Conservation (phyloP, 192 early-diverging fungal species). For the Dissophora globulifera region DNA sequence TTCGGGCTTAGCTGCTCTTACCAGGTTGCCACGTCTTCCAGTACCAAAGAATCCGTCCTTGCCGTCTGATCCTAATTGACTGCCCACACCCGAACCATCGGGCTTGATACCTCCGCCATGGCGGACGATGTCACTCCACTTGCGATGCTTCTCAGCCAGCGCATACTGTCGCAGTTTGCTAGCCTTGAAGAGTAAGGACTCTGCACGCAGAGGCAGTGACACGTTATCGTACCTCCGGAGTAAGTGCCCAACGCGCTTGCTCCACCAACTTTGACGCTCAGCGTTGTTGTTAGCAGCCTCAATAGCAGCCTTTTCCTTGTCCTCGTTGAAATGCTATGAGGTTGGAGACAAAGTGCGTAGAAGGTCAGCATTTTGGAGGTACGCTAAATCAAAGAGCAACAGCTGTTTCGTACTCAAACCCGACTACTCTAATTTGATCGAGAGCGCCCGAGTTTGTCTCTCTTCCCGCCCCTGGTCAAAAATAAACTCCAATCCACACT, state of each 20-base stretch:
- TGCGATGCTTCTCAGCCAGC: slow-evolving; percentile 43
- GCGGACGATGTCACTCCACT: slow-evolving; percentile 50
- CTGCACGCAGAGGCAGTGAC: slow-evolving; percentile 41
- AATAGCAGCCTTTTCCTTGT: slow-evolving; percentile 28
- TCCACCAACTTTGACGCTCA: slow-evolving; percentile 2
- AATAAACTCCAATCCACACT: not conserved
- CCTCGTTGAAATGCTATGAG: slow-evolving; percentile 27
- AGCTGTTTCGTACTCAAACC: no score
- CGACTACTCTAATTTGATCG: no score
- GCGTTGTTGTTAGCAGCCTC: slow-evolving; percentile 1
- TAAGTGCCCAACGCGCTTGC: slow-evolving; percentile 4
- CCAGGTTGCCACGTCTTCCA: slow-evolving; percentile 32
- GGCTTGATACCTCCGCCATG: slow-evolving; percentile 49
- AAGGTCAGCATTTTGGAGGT: not conserved
- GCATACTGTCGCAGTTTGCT: slow-evolving; percentile 38
- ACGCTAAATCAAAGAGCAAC: not conserved
- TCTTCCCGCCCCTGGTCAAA: no score
- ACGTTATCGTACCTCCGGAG: slow-evolving; percentile 26
- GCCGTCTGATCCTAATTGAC: slow-evolving; percentile 42
- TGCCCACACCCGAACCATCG: slow-evolving; percentile 48
- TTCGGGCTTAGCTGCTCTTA: slow-evolving; percentile 23
- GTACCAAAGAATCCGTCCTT: slow-evolving; percentile 43
- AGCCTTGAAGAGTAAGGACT: slow-evolving; percentile 53
- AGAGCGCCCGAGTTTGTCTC: no score
- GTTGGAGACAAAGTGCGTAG: no score